These are phyloP conservation scores for Thermoascus crustaceus DNA, from an alignment of 2,329 filamentous ascomycete genomes.

Conservation along the genomic window DNA sequence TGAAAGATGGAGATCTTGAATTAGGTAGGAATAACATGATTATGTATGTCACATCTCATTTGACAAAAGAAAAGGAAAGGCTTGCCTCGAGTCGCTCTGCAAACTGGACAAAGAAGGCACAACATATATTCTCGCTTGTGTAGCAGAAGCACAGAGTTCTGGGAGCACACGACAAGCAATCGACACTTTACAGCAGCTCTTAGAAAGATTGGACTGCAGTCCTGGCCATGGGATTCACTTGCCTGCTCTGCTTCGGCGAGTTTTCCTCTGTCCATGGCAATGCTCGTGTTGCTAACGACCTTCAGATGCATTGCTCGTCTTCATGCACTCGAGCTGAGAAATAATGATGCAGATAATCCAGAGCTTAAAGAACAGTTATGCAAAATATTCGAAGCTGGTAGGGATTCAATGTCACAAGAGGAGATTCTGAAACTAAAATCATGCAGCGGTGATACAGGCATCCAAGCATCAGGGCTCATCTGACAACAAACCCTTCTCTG, in stretches of 20 bases:
- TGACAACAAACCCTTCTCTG: conserved; percentile 47
- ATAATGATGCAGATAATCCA: conserved; percentile 14
- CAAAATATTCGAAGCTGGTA: conserved; percentile 45
- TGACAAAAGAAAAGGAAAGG: conserved; percentile 42
- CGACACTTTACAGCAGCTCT: conserved; percentile 50
- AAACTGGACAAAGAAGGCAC: conserved; percentile 45
- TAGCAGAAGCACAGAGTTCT: conserved; percentile 62
- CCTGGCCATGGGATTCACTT: conserved; percentile 47
- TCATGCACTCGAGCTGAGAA: conserved; percentile 36
- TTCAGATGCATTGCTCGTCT: conserved; percentile 38
- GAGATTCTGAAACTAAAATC: conserved; percentile 29
- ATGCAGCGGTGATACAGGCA: conserved; percentile 37
- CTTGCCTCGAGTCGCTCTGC: conserved; percentile 54
- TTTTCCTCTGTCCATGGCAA: conserved; percentile 27
- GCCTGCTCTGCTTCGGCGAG: conserved; percentile 57
- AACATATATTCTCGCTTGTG: conserved; percentile 69
- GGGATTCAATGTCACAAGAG: conserved; percentile 9
- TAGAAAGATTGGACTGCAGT: conserved; percentile 47
- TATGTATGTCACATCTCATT: conserved; percentile 36
- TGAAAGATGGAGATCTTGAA: conserved; percentile 51
- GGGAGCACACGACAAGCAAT: conserved; percentile 56
- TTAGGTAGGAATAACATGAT: conserved; percentile 46
- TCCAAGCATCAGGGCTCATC: conserved; percentile 34
- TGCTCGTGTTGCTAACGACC: conserved; percentile 7
- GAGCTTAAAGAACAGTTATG: conserved; percentile 45